Conservation (phyloP, 768 basidiomycete species). For the Baorangia bicolor region DNA sequence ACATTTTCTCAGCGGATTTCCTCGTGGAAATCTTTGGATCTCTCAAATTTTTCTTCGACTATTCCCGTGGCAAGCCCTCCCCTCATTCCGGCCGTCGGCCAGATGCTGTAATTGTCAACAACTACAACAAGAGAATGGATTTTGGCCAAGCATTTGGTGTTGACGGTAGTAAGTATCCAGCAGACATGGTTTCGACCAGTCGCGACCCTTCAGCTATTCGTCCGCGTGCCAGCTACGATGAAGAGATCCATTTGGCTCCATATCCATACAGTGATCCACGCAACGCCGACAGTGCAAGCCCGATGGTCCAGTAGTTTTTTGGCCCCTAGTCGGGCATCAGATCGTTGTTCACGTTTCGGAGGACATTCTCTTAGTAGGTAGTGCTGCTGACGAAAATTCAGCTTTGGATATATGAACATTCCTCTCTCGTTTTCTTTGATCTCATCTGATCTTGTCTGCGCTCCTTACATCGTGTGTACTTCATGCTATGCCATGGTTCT, state of each 20-base stretch:
- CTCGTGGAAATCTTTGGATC: conserved; percentile 60
- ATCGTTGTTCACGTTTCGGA: not conserved
- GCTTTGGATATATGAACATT: not conserved
- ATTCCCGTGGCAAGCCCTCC: conserved; percentile 32
- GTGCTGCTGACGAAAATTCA: not conserved
- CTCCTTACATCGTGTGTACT: not conserved
- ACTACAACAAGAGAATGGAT: conserved; percentile 30
- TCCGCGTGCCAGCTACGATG: conserved; percentile 37
- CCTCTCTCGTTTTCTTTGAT: not conserved
- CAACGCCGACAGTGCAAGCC: conserved; percentile 6
- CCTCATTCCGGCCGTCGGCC: conserved; percentile 19
- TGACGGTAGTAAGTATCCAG: conserved; percentile 18
- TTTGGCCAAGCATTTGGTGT: conserved; percentile 44
- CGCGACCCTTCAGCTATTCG: conserved; percentile 10
- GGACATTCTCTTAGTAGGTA: not conserved
- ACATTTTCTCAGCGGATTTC: conserved; percentile 55
- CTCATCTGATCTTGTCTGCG: not conserved
- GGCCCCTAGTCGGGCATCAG: not conserved
- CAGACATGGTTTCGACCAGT: conserved; percentile 3
- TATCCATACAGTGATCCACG: conserved; percentile 27
- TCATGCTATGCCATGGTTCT: not conserved
- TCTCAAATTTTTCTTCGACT: conserved; percentile 57
- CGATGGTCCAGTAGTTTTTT: conserved; percentile 1
- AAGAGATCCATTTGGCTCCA: conserved; percentile 41
- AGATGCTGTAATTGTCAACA: conserved; percentile 19